Evolutionary conservation across 768 basidiomycete genomes (phyloP).

Genomic region (Mycena rebaudengoi): DNA sequence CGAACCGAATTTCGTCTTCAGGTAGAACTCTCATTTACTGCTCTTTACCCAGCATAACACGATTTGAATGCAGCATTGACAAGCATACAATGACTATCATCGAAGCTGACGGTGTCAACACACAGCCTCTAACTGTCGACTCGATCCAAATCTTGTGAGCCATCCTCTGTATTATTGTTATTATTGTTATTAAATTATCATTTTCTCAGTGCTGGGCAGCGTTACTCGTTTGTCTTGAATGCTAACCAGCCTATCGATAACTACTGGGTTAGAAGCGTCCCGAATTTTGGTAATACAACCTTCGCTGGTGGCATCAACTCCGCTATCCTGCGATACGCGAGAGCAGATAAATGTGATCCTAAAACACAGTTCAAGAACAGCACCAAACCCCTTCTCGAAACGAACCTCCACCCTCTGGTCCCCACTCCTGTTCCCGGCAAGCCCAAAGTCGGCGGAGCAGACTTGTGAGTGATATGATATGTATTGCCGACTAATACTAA

Average conservation of each 20-base stretch:
- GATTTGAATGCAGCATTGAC: constrained; percentile 36
- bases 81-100: constrained; percentile 43
- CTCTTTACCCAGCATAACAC: not conserved
- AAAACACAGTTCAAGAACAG: constrained; percentile 18
- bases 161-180: not conserved
- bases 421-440: constrained; percentile 32
- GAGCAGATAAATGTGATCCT: constrained; percentile 42
- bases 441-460: constrained; percentile 35
- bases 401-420: constrained; percentile 27
- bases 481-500: too few species aligned
- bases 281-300: constrained; percentile 27
- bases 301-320: constrained; percentile 44
- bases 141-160: constrained; percentile 18
- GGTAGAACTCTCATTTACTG: not conserved
- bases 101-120: constrained; percentile 42
- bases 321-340: constrained; percentile 50
- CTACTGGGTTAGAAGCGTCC: constrained; percentile 50
- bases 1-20: constrained; percentile 21
- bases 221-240: constrained; percentile 47
- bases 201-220: constrained; percentile 35
- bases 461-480: too few species aligned
- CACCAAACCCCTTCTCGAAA: constrained; percentile 40
- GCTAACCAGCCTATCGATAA: constrained; percentile 52
- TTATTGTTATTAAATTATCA: not conserved
- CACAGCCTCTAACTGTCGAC: constrained; percentile 34